These are phyloP conservation scores for Moniliophthora roreri DNA, from an alignment of 1,284 basidiomycete species.

Conservation along the genomic window DNA sequence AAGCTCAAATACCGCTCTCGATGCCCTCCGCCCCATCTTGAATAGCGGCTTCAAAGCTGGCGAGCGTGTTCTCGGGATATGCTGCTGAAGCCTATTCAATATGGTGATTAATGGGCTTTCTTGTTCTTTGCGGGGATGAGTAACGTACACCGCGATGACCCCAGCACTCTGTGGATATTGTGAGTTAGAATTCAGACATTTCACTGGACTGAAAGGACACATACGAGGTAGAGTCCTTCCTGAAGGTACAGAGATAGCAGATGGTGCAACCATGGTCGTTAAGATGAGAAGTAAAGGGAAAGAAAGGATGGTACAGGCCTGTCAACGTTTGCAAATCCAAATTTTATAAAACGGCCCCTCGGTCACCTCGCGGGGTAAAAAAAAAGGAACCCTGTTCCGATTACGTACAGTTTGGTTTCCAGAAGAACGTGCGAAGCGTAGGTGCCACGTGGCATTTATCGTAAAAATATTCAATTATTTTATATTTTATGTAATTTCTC, in stretches of 20 bases:
- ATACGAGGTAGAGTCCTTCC: conserved; percentile 1
- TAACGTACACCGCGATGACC: conserved; percentile 87
- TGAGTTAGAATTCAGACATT: neutral
- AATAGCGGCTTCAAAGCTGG: conserved; percentile 91
- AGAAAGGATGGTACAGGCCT: neutral
- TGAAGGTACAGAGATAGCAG: neutral
- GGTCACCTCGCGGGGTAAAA: too few species aligned
- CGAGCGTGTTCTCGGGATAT: conserved; percentile 91
- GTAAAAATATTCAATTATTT: neutral
- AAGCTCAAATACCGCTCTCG: conserved; percentile 77
- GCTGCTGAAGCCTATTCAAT: conserved; percentile 74
- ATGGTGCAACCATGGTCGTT: neutral
- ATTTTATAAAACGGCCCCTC: too few species aligned
- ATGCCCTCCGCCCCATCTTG: conserved; percentile 93
- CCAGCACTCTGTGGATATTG: conserved; percentile 70
- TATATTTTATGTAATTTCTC: neutral
- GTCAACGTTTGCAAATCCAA: neutral
- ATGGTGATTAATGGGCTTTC: conserved; percentile 14
- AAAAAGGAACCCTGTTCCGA: neutral
- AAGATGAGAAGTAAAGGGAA: neutral
- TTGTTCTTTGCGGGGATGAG: conserved; percentile 3
- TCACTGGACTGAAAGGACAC: neutral
- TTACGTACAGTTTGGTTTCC: neutral
- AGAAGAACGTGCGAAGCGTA: neutral
- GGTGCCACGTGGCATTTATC: neutral